Evolutionary conservation across 371 early-diverging fungal species (phyloP), one percentile per base, ranked within the genome.

Genomic region (Lichtheimia ramosa): DNA sequence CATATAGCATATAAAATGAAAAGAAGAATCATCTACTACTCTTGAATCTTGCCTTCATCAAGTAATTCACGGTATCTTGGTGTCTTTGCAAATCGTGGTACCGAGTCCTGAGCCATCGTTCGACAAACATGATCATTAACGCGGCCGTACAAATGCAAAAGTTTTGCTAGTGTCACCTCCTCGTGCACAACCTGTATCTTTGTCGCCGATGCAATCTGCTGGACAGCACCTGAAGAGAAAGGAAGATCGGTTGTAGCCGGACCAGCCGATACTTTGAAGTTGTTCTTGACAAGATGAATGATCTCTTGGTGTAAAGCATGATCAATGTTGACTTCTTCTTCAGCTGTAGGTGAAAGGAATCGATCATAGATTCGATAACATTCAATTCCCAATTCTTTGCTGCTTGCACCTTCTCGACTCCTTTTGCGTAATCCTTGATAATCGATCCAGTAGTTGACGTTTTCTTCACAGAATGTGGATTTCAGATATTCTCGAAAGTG

Each of bases 61-160:
- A 62, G 43, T 34, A 66, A 24, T 43, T 58, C 63, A 21, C 66
- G 69, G 60, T 91, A 91, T 62, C 76, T 72, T 39, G 84, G 82
- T 1, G 89, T 89, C 61, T 80, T 86, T 6, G 83, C 69, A 66
- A 89, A 91, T 70, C 88, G 89, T 0, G 91, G 89, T 20, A 89
- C 86, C 10, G 89, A 89, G 56, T 91, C 91, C 7, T 84, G 83
- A 13, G 91, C 89, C 87, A 89, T 86, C 13, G 89, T 70, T 23
- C 83, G 71, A 71, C 87, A 91, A 51, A 89, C 85, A 48, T 89
- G 89, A 14, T 87, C 86, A 54, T 89, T 83, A 10, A 83, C 83
- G 41, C 65, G 63, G 53, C 86, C 84, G 68, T 86, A 89, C 63
- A 89, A 62, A 24, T 74, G 70, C 6, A 85, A 21, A 0, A 76